Evolutionary conservation across 2,329 filamentous ascomycete genomes (phyloP), one percentile per base, ranked within the genome.

Genomic region (Trichoderma oligosporum): DNA sequence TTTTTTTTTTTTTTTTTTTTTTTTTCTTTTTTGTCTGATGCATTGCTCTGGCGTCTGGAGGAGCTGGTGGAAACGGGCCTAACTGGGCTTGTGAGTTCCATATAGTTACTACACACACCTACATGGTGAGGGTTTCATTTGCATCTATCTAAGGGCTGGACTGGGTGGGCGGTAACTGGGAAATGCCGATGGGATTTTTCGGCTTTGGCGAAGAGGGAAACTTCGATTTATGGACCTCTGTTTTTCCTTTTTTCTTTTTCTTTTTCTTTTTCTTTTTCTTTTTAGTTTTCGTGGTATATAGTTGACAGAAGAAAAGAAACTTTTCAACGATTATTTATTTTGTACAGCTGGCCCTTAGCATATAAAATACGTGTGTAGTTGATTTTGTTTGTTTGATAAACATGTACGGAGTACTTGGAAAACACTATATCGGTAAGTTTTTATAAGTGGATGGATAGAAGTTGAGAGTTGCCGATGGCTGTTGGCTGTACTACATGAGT

Each of bases 41-140:
- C 56, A 58, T 58, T 48, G 56, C 36, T 47, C 42, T 47, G 56
- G 56, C 56, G 56, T 45, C 42, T 35, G 35, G 56, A 41, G 39
- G 39, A 51, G 47, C 31, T 33, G 39, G 39, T 20, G 41, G 47
- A 29, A 39, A 41, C 16, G 36, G 25, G 8, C n/a, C 22, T n/a
- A n/a, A 7, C 16, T 20, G 31, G 18, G 31, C 18, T 24, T 24
- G 18, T 4, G 20, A 35, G n/a, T 20, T 33, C 33, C 27, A 5
- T 36, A 35, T 27, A 3, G 11, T 42, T 36, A 24, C 20, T 35
- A 20, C 27, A 29, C 25, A 29, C 11, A n/a, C n/a, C n/a, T n/a
- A n/a, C n/a, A 5, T 4, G 18, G 25, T 9, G 7, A 9, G 39
- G 18, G 2, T 46, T 31, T 56, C 24, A 38, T 49, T 49, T 35